phyloP scores from a whole-genome alignment of 306 rosid genomes.

The Gynostemma pentaphyllum region DNA sequence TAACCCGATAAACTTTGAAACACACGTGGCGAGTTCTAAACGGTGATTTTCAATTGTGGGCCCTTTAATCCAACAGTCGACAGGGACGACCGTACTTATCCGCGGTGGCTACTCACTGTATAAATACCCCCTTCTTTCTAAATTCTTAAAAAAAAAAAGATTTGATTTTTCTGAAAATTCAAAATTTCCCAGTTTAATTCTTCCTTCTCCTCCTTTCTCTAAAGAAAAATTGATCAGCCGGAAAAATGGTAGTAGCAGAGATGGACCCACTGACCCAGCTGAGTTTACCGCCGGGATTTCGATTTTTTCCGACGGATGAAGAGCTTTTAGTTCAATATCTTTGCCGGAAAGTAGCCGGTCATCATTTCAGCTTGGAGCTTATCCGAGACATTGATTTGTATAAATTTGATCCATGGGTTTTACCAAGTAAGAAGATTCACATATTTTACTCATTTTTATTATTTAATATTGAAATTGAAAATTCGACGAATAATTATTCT shows the following conservation, averaged over 20 bases:
- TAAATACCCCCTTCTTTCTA: background rate
- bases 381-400: conserved; percentile 76
- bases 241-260: conserved; percentile 44
- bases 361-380: conserved; percentile 60
- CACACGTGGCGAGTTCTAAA: background rate
- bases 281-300: conserved; percentile 87
- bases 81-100: conserved; percentile 15
- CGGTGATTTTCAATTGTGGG: background rate
- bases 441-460: background rate
- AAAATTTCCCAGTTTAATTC: background rate
- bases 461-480: too few relatives aligned
- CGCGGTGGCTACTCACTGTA: background rate
- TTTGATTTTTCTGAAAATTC: too few relatives aligned
- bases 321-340: conserved; percentile 89
- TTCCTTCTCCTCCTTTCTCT: background rate
- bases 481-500: background rate
- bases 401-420: conserved; percentile 86
- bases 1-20: background rate
- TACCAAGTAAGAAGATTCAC: conserved; percentile 49
- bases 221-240: background rate
- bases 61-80: background rate
- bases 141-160: background rate
- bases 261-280: conserved; percentile 56
- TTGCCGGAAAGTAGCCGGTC: conserved; percentile 84
- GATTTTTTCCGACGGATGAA: conserved; percentile 83